Percentiles rank a stretch among this genome's conserved stretches.
Conservation (phyloP, 192 early-diverging fungal species). For the Phlyctochytrium planicorne region DNA sequence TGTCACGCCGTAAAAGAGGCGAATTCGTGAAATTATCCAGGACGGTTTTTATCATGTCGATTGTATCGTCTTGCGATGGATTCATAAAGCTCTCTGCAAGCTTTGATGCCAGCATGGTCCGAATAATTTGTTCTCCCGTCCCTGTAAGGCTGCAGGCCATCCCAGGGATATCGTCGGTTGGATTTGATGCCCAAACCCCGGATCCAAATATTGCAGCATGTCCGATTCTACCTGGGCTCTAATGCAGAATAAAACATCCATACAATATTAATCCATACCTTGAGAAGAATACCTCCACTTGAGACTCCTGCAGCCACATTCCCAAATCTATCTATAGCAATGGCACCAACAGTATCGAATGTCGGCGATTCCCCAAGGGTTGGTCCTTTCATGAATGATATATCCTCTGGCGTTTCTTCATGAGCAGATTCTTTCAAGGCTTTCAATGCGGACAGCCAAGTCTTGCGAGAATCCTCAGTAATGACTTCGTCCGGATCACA, state of each 20-base stretch:
- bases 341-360: conserved; percentile 85
- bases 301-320: conserved; percentile 73
- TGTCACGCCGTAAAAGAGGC: not conserved
- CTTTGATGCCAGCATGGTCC: conserved; percentile 58
- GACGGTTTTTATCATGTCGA: not conserved
- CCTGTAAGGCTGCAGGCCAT: conserved; percentile 66
- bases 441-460: not conserved
- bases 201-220: conserved; percentile 84
- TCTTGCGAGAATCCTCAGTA: not conserved
- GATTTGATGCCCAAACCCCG: conserved; percentile 75
- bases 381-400: conserved; percentile 19
- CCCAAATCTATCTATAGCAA: conserved; percentile 68
- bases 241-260: not conserved
- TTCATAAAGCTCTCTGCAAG: not conserved
- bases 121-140: conserved; percentile 85
- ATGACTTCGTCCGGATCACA: not conserved
- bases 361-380: conserved; percentile 1
- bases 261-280: conserved; percentile 28
- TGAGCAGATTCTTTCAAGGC: not conserved
- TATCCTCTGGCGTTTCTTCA: not conserved
- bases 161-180: conserved; percentile 12
- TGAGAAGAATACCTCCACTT: conserved; percentile 85
- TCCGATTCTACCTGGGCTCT: conserved; percentile 74
- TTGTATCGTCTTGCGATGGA: not conserved
- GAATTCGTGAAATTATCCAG: not conserved